Evolutionary conservation across 352 stramenopile species (phyloP), one percentile per base, ranked within the genome.

Genomic region (Globisporangium irregulare): DNA sequence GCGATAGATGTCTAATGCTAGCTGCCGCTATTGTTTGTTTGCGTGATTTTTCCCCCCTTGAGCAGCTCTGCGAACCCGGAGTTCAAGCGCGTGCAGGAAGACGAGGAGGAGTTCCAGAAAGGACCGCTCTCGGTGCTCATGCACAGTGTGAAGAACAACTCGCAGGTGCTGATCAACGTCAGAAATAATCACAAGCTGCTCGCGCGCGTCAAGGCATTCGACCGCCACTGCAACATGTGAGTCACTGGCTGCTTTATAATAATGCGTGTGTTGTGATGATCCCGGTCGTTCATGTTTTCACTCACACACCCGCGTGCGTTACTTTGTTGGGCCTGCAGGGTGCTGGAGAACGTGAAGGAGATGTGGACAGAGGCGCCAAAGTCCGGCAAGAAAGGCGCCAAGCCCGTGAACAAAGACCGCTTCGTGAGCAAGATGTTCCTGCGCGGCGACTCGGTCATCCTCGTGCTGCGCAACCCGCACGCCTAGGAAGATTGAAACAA

Each of bases 121-220:
- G 98, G 98, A 20, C 98, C 98, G 62, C 91, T 99, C 43, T 98
- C 90, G 34, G 91, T 99, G 64, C 86, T 99, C 59, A 98, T 98
- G 88, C 94, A 99, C 64, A 98, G 95, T 72, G 97, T 99, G 22
- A 98, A 98, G 78, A 97, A 97, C 69, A 99, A 97, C 74, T 98
- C 94, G 63, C 97, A 99, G 82, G 96, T 99, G 63, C 88, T 99
- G 15, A 98, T 99, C 75, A 99, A 99, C 83, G 94, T 99, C 59
- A 90, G 98, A 67, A 99, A 99, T 85, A 99, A 99, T 84, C 98
- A 99, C 87, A 99, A 99, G 79, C 86, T 99, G 50, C 89, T 99
- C 60, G 97, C 93, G 24, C 85, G 98, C 68, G 98, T 99, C 34
- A 99, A 99, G 79, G 98, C 98, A 29, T 99, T 99, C 80, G 98